phyloP scores from a whole-genome alignment of 129 eudicot genomes.

The Tanacetum coccineum region DNA sequence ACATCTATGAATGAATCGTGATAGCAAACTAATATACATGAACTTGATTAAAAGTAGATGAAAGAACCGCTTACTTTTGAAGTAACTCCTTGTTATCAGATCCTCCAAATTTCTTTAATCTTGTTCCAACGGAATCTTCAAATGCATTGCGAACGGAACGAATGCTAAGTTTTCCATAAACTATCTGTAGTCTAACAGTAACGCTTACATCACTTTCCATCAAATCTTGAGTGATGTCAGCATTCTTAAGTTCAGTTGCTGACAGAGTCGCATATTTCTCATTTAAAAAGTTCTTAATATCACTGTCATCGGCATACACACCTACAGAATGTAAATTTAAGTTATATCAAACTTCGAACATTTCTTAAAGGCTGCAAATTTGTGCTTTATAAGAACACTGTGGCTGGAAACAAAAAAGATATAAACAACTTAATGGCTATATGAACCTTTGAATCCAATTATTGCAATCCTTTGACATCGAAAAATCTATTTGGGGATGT shows the following conservation, averaged over 20 bases:
- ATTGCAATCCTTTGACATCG: no score
- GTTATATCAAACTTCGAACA: neutral
- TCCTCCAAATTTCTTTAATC: conserved; percentile 81
- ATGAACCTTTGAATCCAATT: no score
- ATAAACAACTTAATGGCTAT: neutral
- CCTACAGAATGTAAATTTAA: conserved; percentile 37
- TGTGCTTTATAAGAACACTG: neutral
- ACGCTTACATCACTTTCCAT: conserved; percentile 69
- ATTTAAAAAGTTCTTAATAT: conserved; percentile 48
- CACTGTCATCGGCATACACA: conserved; percentile 79
- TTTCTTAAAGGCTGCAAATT: conserved; percentile 6
- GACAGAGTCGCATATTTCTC: conserved; percentile 67
- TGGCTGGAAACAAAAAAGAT: neutral
- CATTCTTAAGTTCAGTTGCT: conserved; percentile 49
- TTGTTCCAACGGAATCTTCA: conserved; percentile 85
- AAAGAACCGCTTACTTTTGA: conserved; percentile 49
- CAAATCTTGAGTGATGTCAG: conserved; percentile 55
- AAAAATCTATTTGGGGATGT: no score
- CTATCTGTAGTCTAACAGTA: conserved; percentile 92
- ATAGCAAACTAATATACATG: neutral
- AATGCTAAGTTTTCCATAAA: conserved; percentile 82
- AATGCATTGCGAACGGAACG: conserved; percentile 90
- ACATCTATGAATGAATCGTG: neutral
- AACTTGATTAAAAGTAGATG: neutral
- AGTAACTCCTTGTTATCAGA: conserved; percentile 80